phyloP scores from a whole-genome alignment of 352 stramenopile genomes.

The Phytophthora megakarya region DNA sequence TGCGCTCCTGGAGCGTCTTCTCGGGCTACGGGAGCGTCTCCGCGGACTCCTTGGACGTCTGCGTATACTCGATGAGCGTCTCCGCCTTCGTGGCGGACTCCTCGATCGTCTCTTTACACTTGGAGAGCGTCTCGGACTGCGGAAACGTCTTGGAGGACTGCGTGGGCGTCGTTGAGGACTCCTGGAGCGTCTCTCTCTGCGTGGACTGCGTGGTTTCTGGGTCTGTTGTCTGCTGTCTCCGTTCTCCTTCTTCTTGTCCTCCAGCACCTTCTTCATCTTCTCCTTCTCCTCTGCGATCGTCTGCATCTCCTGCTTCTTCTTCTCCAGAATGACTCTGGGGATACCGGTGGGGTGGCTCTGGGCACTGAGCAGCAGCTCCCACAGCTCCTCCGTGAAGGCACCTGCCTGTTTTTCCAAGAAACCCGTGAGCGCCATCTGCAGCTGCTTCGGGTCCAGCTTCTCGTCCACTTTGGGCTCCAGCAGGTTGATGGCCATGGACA shows the following conservation, averaged over 20 bases:
- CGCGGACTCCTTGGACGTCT: conserved; percentile 17
- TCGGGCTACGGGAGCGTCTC: conserved; percentile 11
- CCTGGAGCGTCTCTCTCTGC: conserved; percentile 13
- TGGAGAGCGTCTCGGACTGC: conserved; percentile 28
- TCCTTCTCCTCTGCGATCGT: conserved; percentile 59
- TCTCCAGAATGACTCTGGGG: conserved; percentile 81
- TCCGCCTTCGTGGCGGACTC: conserved; percentile 16
- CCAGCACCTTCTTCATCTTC: conserved; percentile 60
- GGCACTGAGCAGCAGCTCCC: conserved; percentile 88
- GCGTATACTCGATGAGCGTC: conserved; percentile 19
- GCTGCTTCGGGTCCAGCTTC: conserved; percentile 76
- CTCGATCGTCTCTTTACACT: conserved; percentile 18
- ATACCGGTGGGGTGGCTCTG: conserved; percentile 90
- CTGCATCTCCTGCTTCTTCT: conserved; percentile 92
- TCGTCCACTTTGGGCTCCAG: conserved; percentile 81
- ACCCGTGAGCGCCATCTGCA: conserved; percentile 90
- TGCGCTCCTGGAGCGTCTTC: conserved; percentile 27
- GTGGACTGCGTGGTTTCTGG: conserved; percentile 8
- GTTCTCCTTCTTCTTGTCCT: conserved; percentile 49
- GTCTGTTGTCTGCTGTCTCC: background rate
- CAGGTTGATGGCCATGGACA: conserved; percentile 84
- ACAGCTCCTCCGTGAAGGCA: conserved; percentile 90
- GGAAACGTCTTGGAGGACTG: conserved; percentile 13
- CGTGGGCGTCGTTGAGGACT: conserved; percentile 24
- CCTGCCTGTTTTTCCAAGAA: conserved; percentile 91